Evolutionary conservation across 2,329 filamentous ascomycete species (phyloP), one percentile per base, ranked within the genome.

Genomic region (Pyrenochaeta sp.): DNA sequence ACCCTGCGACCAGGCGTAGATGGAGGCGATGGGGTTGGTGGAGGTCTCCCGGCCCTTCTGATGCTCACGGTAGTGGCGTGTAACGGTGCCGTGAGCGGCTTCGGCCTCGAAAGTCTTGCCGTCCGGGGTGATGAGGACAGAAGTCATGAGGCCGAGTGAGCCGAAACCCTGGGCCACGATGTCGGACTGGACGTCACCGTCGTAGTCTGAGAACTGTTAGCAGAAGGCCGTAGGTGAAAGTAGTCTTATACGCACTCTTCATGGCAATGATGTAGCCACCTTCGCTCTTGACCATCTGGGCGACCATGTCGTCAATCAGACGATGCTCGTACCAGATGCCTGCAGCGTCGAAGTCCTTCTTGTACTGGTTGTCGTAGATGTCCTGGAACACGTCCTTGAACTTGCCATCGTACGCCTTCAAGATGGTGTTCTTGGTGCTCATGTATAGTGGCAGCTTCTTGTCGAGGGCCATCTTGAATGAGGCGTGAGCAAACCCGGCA

Each of bases 331-430:
- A 98, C 95, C 95, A 98, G 83, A 98, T 96, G 64, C 87, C 87
- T 85, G 93, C 92, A 75, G 89, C 90, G 78, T 97, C 93, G 72
- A 98, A 98, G 44, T 92, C 86, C 78, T 87, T 85, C 85, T 91
- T 90, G 85, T 98, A 99, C 72, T 90, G 83, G 58, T 85, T 86
- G 64, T 98, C 92, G 82, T 94, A 99, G 73, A 98, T 88, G 76
- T 96, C 91, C 86, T 99, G 91, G 88, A 99, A 99, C 80, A 98
- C 96, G 77, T 99, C 95, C 89, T 98, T 98, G 88, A 99, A 99
- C 72, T 91, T 88, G 52, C 95, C 95, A 77, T 99, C 95, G 82
- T 99, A 99, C 81, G 93, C 94, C 86, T 99, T 99, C 70, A 99
- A 84, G 72, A 99, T 99, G 71, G 95, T 99, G 86, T 98, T 98